Base-by-base conservation (phyloP, 1,284 basidiomycete genomes). In the Melampsora abietis-canadensis region DNA sequence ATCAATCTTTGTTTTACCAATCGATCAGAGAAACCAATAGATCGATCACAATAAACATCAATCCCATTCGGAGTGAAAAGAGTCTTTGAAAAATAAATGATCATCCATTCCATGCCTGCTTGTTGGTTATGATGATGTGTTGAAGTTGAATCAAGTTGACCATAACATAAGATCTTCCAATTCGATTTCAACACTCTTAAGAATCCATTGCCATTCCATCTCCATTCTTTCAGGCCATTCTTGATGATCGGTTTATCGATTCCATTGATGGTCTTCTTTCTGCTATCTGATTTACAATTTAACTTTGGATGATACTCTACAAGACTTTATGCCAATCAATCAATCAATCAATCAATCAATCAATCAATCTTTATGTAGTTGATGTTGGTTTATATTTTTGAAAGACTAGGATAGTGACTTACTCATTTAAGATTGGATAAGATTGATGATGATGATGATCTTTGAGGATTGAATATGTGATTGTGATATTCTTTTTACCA, bases 51-150 rank as follows among this genome's bases (percentile, higher is more conserved):
- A 76, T 85, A 85, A 47, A 87, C 81, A 77, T 87, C 85, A 44
- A 86, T 79, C 1, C 86, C 86, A 24, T 83, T 82, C 8, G 85
- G 85, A 2, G 85, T 86, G 81, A 87, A 86, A 46, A 86, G 78
- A 27, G 85, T 85, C 79, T 84, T 84, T 62, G 84, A 84, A 79
- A 87, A 86, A 79, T 82, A 86, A 12, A 84, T 86, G 12, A 85
- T 83, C 21, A 83, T 84, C 85, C 85, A 86, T 66, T 83, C 82
- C 14, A 21, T 21, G 7, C 14, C 2, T n/a, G 10, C 27, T 57
- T 57, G 10, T 64, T 21, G 12, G 4, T 10, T 5, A 10, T 40
- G 6, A 15, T 15, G 72, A 7, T 3, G 69, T n/a, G n/a, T 27
- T 24, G 34, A 40, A 19, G 27, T 66, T 27, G 17, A 68, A 61